Base-by-base conservation (phyloP, 306 rosid species). In the Urtica urens region DNA sequence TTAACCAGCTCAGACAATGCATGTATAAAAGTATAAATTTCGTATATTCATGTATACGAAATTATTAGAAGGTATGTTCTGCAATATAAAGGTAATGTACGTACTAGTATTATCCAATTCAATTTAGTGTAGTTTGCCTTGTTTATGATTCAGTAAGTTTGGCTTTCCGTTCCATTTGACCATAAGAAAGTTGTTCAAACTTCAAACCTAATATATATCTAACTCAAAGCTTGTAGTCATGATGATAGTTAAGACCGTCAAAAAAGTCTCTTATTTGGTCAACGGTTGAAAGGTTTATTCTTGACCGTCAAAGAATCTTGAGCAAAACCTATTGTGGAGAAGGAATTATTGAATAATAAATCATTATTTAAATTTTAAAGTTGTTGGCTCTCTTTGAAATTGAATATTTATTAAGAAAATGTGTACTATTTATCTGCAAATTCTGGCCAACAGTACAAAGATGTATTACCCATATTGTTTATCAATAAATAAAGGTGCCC, bases 121-220 rank as follows among this genome's bases (percentile, higher is more conserved):
- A n/a, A n/a, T n/a, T n/a, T n/a, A n/a, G n/a, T n/a, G n/a, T n/a
- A n/a, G n/a, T n/a, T n/a, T n/a, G n/a, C n/a, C 5, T 45, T 45
- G 7, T 12, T 45, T 20, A 40, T 20, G 8, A 14, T n/a, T n/a
- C n/a, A n/a, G n/a, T n/a, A n/a, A n/a, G n/a, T n/a, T n/a, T n/a
- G n/a, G n/a, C n/a, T 23, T 37, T 52, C 6, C 28, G 31, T 52
- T 52, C 37, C 29, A 37, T 33, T 45, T 33, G 57, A 52, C 57
- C 57, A 10, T 52, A 35, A 23, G 37, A 52, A 52, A n/a, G 44
- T 52, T 52, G 33, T 52, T 23, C 57, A 47, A 47, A 30, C 11
- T 10, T 28, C 35, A 48, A 48, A 48, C 37, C 57, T 35, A 35
- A 35, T 23, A 22, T 52, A 30, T 8, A n/a, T n/a, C n/a, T 52